Evolutionary conservation across 2,329 filamentous ascomycete genomes (phyloP), one percentile per base, ranked within the genome.

Genomic region (Fusarium oligoseptatum): DNA sequence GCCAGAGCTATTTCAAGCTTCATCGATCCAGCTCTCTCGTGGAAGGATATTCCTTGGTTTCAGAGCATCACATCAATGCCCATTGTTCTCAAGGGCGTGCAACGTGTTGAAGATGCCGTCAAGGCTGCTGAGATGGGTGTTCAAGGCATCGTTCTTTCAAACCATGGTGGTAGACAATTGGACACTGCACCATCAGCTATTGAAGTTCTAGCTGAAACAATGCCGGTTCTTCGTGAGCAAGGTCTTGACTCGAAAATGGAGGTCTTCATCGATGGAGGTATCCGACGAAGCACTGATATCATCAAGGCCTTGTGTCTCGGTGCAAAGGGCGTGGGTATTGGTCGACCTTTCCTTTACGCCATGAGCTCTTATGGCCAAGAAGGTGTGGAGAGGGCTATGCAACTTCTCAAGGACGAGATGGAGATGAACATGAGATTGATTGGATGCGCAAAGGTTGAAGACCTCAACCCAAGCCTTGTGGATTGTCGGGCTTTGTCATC

Each of bases 41-140:
- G 97, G 97, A 93, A 93, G 77, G 96, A 98, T 81, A 94, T 98
- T 58, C 90, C 95, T 3, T 98, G 95, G 95, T 97, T 98, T 86
- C 87, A 91, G 76, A 90, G 90, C 78, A 93, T 98, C 81, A 98
- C 96, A 32, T 91, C 91, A 73, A 97, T 98, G 92, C 96, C 97
- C 66, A 97, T 98, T 81, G 89, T 98, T 63, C 90, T 99, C 75
- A 98, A 99, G 88, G 97, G 97, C 67, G 93, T 98, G 15, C 97
- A 99, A 86, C 91, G 95, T 37, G 95, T 97, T 62, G 96, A 98
- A 82, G 97, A 99, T 81, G 96, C 97, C 2, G 88, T 98, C 73
- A 90, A 91, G 66, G 96, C 97, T 15, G 88, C 93, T 74, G 94
- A 97, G 69, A 87, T 86, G n/a, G 94, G 94, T 64, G 92, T 96